Evolutionary conservation across 1,284 basidiomycete genomes (phyloP).

Genomic region (Fomitopsis pinicola): DNA sequence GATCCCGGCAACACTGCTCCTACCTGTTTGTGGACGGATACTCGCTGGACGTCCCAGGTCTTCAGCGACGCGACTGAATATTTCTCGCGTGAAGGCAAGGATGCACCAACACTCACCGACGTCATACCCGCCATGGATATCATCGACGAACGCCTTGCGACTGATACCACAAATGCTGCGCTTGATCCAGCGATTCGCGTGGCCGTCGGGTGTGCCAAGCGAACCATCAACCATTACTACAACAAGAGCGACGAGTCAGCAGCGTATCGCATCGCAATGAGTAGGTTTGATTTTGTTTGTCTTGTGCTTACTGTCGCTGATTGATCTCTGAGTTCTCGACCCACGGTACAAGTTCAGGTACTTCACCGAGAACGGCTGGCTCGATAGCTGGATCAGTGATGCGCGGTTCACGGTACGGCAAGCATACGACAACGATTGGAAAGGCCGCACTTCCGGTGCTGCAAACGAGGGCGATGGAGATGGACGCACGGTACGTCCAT

Average conservation of each 20-base stretch:
- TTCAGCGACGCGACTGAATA: background rate
- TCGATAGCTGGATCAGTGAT: background rate
- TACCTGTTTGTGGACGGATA: too few relatives aligned
- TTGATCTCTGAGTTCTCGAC: background rate
- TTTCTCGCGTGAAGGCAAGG: background rate
- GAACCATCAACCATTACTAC: slow-evolving; percentile 10
- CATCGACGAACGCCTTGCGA: slow-evolving; percentile 16
- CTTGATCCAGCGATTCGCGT: background rate
- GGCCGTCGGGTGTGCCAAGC: background rate
- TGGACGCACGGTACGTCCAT: too few relatives aligned
- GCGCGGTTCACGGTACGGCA: background rate
- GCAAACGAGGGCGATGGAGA: too few relatives aligned
- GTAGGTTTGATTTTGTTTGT: slow-evolving; percentile 14
- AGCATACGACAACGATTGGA: background rate
- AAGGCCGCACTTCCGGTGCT: too few relatives aligned
- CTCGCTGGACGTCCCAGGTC: too few relatives aligned
- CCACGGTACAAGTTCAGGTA: background rate
- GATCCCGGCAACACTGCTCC: too few relatives aligned
- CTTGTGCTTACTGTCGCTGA: too few relatives aligned
- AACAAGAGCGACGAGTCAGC: slow-evolving; percentile 12
- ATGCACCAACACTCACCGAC: slow-evolving; percentile 18
- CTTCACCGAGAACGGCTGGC: background rate
- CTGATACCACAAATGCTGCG: background rate
- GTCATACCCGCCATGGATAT: slow-evolving; percentile 27
- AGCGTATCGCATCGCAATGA: slow-evolving; percentile 11